phyloP scores from a whole-genome alignment of 371 early-diverging fungal genomes.

The Mortierella polycephala region DNA sequence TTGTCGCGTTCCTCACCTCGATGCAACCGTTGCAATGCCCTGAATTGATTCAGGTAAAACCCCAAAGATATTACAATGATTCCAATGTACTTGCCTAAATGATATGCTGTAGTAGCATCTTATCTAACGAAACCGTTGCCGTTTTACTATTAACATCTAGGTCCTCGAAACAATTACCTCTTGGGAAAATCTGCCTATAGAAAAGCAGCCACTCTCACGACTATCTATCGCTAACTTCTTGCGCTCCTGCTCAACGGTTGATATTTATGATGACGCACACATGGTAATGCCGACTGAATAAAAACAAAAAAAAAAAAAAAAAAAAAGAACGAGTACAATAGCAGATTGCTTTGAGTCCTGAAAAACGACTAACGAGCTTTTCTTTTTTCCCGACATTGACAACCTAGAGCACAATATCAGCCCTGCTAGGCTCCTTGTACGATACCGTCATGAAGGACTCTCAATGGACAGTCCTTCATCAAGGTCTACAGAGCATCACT shows the following conservation, averaged over 20 bases:
- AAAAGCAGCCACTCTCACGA: conserved; percentile 20
- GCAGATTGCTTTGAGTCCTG: too few relatives aligned
- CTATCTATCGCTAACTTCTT: conserved; percentile 27
- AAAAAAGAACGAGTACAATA: too few relatives aligned
- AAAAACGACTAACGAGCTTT: neutral
- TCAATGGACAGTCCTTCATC: conserved; percentile 24
- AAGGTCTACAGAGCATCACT: conserved; percentile 7
- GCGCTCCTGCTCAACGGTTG: conserved; percentile 14
- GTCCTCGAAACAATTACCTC: neutral
- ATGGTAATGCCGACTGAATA: conserved; percentile 13
- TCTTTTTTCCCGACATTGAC: neutral
- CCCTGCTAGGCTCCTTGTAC: conserved; percentile 6
- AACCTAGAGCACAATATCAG: conserved; percentile 5
- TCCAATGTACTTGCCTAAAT: too few relatives aligned
- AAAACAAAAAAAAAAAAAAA: too few relatives aligned
- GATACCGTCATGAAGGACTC: conserved; percentile 10
- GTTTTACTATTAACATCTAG: neutral
- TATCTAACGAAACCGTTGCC: neutral
- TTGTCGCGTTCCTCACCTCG: conserved; percentile 17
- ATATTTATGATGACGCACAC: conserved; percentile 4
- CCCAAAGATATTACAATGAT: too few relatives aligned
- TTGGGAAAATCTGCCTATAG: conserved; percentile 17
- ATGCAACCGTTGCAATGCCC: conserved; percentile 22
- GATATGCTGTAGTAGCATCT: too few relatives aligned
- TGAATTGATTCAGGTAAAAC: conserved; percentile 23